A percentile compares a stretch with the other conserved stretches of the same genome.
phyloP scores from a whole-genome alignment of 2,329 filamentous ascomycete species.

The Orbilia ellipsospora region DNA sequence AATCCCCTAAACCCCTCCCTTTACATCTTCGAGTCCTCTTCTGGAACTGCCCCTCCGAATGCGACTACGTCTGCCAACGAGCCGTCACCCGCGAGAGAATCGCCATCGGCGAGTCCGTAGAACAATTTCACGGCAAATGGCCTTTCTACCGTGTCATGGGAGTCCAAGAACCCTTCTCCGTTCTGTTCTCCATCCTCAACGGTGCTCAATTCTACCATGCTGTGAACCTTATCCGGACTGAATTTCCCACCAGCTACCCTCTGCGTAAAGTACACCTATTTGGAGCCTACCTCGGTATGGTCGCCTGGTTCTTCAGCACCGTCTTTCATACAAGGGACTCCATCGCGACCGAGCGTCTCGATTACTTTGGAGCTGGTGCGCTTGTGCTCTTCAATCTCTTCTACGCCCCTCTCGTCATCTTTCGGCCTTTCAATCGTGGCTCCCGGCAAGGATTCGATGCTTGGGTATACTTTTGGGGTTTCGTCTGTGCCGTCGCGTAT shows the following conservation, averaged over 20 bases:
- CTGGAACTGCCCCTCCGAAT: conserved; percentile 93
- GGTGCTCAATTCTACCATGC: conserved; percentile 85
- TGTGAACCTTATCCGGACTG: conserved; percentile 74
- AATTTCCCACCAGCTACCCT: conserved; percentile 76
- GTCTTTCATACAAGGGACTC: conserved; percentile 95
- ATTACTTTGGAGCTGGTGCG: conserved; percentile 94
- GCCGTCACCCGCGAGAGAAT: conserved; percentile 81
- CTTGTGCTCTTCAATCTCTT: conserved; percentile 91
- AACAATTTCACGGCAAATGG: conserved; percentile 99
- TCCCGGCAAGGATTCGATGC: conserved; percentile 56
- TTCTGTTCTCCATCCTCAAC: conserved; percentile 93
- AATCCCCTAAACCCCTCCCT: conserved; percentile 61
- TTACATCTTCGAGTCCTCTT: conserved; percentile 85
- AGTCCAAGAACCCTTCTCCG: conserved; percentile 93
- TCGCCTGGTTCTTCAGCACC: conserved; percentile 87
- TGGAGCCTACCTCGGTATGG: conserved; percentile 80
- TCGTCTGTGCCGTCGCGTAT: conserved; percentile 77
- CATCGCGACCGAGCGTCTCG: conserved; percentile 84
- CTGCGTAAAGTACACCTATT: conserved; percentile 81
- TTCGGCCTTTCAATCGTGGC: conserved; percentile 75
- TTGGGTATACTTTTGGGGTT: conserved; percentile 78
- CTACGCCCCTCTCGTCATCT: conserved; percentile 82
- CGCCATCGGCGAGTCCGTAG: conserved; percentile 73
- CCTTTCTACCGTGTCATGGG: conserved; percentile 90
- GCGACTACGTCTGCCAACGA: conserved; percentile 98